Conservation (phyloP, 2,329 filamentous ascomycete genomes). For the Fusarium armeniacum region DNA sequence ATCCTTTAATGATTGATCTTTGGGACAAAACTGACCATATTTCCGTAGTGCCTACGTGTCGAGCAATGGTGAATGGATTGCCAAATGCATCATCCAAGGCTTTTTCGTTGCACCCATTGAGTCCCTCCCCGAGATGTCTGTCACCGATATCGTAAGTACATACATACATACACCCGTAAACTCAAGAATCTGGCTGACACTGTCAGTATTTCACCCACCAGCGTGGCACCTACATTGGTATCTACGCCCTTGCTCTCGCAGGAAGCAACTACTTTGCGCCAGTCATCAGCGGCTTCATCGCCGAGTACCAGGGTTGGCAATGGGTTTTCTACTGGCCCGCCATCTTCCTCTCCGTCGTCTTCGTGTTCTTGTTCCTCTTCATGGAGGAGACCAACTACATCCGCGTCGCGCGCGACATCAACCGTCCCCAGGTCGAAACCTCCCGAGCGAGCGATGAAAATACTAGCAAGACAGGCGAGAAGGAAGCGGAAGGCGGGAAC, state of each 20-base stretch:
- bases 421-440: not conserved
- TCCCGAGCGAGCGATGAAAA: slow-evolving; percentile 21
- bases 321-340: slow-evolving; percentile 62
- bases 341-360: slow-evolving; percentile 55
- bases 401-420: slow-evolving; percentile 40
- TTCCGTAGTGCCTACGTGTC: slow-evolving; percentile 53
- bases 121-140: slow-evolving; percentile 61
- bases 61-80: slow-evolving; percentile 61
- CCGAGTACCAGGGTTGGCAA: slow-evolving; percentile 57
- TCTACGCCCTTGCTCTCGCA: slow-evolving; percentile 58
- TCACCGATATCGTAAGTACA: slow-evolving; percentile 56
- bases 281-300: slow-evolving; percentile 61
- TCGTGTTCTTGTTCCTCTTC: slow-evolving; percentile 65
- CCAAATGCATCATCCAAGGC: slow-evolving; percentile 60
- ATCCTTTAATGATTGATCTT: accelerated
- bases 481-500: not conserved
- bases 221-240: slow-evolving; percentile 59
- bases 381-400: slow-evolving; percentile 72
- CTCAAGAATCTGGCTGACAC: not conserved
- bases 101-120: slow-evolving; percentile 63
- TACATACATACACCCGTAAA: accelerated
- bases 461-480: not conserved
- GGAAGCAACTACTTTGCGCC: slow-evolving; percentile 62
- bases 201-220: slow-evolving; percentile 58
- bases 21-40: not conserved